Conservation (phyloP, 495 filamentous ascomycete genomes). For the Tuber umbilicatum region DNA sequence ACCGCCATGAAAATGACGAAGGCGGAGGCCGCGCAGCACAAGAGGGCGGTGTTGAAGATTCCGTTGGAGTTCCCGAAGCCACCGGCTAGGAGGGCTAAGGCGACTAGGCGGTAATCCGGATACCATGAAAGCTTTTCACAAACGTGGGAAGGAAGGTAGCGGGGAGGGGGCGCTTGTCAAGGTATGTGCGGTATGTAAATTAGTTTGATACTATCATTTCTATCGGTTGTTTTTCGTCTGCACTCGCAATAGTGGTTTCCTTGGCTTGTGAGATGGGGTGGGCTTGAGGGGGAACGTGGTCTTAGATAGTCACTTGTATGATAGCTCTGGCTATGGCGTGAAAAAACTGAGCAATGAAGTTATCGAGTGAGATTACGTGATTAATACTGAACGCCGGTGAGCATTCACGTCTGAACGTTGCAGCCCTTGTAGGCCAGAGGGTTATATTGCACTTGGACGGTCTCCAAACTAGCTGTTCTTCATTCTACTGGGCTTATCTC, state of each 20-base stretch:
- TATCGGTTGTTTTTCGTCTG: not conserved
- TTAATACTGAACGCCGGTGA: not conserved
- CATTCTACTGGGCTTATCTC: not conserved
- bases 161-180: not conserved
- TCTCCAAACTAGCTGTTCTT: not conserved
- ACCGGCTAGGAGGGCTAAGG: slow-evolving; percentile 30
- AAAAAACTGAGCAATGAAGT: not conserved
- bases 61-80: slow-evolving; percentile 76
- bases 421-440: not conserved
- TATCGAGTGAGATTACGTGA: not conserved
- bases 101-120: slow-evolving; percentile 11
- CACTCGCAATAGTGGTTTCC: not conserved
- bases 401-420: not conserved
- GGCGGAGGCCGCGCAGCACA: slow-evolving; percentile 55
- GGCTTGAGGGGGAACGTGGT: not conserved
- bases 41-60: slow-evolving; percentile 63
- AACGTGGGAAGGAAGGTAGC: not conserved
- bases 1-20: slow-evolving; percentile 50
- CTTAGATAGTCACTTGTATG: not conserved
- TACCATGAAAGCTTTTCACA: not conserved
- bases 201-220: not conserved
- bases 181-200: not conserved
- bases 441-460: not conserved
- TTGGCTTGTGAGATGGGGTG: not conserved
- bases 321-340: not conserved